Evolutionary conservation across 2,329 filamentous ascomycete species (phyloP).

Genomic region (Pseudogymnoascus sp.): DNA sequence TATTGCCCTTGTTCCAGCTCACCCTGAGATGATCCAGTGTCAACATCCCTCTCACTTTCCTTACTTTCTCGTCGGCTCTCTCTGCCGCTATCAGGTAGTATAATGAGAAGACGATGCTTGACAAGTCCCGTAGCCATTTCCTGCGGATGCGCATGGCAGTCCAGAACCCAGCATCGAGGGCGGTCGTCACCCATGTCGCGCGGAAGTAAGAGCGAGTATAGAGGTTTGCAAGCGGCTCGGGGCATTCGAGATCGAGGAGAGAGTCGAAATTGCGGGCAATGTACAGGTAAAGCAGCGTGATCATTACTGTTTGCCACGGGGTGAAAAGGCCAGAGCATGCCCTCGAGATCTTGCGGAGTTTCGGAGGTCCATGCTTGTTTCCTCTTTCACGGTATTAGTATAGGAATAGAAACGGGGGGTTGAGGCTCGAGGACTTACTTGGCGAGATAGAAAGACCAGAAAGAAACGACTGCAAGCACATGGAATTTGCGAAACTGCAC

Average conservation of each 20-base stretch:
- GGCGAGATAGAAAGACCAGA: slow-evolving; percentile 82
- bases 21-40: slow-evolving; percentile 88
- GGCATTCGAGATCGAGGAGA: slow-evolving; percentile 80
- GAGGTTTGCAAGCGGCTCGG: slow-evolving; percentile 88
- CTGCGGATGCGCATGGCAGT: slow-evolving; percentile 86
- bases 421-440: slow-evolving; percentile 43
- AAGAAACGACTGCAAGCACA: slow-evolving; percentile 81
- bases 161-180: slow-evolving; percentile 95
- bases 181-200: slow-evolving; percentile 93
- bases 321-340: slow-evolving; percentile 66
- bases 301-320: slow-evolving; percentile 79
- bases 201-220: slow-evolving; percentile 91
- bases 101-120: slow-evolving; percentile 73
- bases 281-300: slow-evolving; percentile 88
- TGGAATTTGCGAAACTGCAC: slow-evolving; percentile 87
- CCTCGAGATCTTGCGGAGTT: slow-evolving; percentile 62
- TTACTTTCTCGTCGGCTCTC: slow-evolving; percentile 91
- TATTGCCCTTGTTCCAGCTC: slow-evolving; percentile 91
- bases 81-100: slow-evolving; percentile 94
- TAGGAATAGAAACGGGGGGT: not conserved
- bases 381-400: slow-evolving; percentile 47
- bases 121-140: slow-evolving; percentile 74
- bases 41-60: slow-evolving; percentile 77
- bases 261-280: slow-evolving; percentile 89
- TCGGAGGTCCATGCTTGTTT: slow-evolving; percentile 79